Evolutionary conservation across 495 filamentous ascomycete species (phyloP), one percentile per base, ranked within the genome.

Genomic region (Penicillium ucsense): DNA sequence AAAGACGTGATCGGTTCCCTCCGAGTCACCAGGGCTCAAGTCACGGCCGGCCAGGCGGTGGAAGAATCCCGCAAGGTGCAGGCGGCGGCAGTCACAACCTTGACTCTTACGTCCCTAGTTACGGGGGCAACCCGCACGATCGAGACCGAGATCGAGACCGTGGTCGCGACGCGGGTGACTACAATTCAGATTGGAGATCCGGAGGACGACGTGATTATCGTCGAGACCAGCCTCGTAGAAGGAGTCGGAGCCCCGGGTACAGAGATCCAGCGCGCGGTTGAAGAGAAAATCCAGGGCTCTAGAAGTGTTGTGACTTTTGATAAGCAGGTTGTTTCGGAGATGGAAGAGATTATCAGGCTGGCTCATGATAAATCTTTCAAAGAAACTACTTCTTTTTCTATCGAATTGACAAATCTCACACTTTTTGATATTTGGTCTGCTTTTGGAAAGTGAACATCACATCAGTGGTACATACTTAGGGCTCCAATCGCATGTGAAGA

Each of bases 101-200:
- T 12, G 70, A 73, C 35, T 71, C 68, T 3, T 72, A 72, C 52
- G 57, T 71, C 30, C 68, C 70, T 4, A 66, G 47, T 31, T 69
- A 71, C 45, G 54, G 41, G 41, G 41, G 54, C 11, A 50, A 45
- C 12, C 35, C 49, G 7, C 41, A 52, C 9, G 64, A 68, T 32
- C 60, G 61, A n/a, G n/a, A 20, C 20, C 20, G 20, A 20, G 20
- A 20, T 20, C 20, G 20, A 20, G 20, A 20, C 2, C 20, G 20
- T 5, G 31, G 46, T 7, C 59, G 62, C 42, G 63, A 64, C 1
- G 46, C 51, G 3, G 54, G 54, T 33, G 53, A 48, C 3, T 45
- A 57, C 33, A 53, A 41, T 31, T 30, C 53, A 9, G 60, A 66
- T 41, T 49, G 59, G 54, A 60, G 61, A 32, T 55, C 53, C 3